Evolutionary conservation across 257 asterid genomes (phyloP).

Genomic region (Penstemon eatonii): DNA sequence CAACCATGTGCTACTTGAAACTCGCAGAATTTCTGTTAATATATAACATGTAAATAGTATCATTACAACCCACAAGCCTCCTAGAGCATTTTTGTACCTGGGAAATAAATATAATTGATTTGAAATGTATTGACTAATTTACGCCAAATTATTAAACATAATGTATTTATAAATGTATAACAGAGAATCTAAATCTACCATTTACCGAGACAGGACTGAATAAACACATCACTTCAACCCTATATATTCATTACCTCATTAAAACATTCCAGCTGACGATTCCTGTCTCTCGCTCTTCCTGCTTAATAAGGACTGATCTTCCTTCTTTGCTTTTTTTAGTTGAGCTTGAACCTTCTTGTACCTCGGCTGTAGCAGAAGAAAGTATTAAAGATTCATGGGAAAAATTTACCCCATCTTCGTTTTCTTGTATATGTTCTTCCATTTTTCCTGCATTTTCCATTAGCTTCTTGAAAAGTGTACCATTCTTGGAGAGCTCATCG

Average conservation of each 20-base stretch:
- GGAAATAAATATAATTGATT: conserved; percentile 22
- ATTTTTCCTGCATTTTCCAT: conserved; percentile 87
- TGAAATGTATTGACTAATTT: neutral
- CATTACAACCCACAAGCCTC: conserved; percentile 59
- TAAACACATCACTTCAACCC: neutral
- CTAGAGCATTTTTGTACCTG: conserved; percentile 48
- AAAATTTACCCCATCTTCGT: conserved; percentile 40
- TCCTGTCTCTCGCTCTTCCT: conserved; percentile 89
- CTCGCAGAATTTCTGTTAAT: conserved; percentile 49
- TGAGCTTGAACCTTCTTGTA: conserved; percentile 42
- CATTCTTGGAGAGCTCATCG: conserved; percentile 67
- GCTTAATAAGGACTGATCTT: conserved; percentile 72
- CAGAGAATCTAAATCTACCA: neutral
- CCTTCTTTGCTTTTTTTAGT: conserved; percentile 50
- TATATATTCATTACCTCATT: conserved; percentile 45
- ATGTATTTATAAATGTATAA: neutral
- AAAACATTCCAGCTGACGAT: conserved; percentile 82
- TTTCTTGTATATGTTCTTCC: conserved; percentile 61
- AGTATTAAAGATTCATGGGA: conserved; percentile 34
- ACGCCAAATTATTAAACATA: neutral
- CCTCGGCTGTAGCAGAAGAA: conserved; percentile 38
- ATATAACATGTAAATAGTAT: conserved; percentile 45
- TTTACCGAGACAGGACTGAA: neutral
- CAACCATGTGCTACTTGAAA: conserved; percentile 62
- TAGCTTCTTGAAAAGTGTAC: conserved; percentile 63